phyloP scores from a whole-genome alignment of 208 protist species.

The Endotrypanum monterogeii region DNA sequence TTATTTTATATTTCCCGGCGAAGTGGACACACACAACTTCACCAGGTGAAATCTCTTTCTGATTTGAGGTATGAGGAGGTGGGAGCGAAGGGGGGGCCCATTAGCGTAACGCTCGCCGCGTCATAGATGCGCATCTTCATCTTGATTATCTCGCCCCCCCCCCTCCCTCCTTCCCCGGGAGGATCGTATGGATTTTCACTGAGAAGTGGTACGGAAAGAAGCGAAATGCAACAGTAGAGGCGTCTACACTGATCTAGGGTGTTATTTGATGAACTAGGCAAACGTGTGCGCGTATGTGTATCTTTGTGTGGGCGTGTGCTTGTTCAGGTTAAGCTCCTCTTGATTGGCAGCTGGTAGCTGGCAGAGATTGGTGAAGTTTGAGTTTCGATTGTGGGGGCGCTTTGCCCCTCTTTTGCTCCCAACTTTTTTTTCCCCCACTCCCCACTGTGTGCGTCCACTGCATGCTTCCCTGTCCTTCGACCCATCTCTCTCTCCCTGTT shows the following conservation, averaged over 20 bases:
- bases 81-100: background rate
- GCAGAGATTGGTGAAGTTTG: background rate
- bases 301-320: background rate
- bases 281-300: no score
- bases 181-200: no score
- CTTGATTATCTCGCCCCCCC: no score
- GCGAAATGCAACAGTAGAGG: no score
- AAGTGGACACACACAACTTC: background rate
- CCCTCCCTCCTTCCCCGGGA: no score
- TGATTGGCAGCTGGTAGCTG: background rate
- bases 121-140: no score
- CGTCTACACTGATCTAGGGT: no score
- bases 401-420: background rate
- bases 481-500: slow-evolving; percentile 11
- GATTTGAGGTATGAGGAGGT: background rate
- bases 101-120: background rate
- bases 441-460: background rate
- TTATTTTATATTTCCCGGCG: no score
- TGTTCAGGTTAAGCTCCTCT: background rate
- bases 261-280: no score
- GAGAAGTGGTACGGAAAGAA: no score
- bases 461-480: no score
- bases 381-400: background rate
- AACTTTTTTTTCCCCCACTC: no score
- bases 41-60: background rate